Evolutionary conservation across 2,329 filamentous ascomycete species (phyloP), one percentile per base, ranked within the genome.

Genomic region (Colletotrichum shisoi): DNA sequence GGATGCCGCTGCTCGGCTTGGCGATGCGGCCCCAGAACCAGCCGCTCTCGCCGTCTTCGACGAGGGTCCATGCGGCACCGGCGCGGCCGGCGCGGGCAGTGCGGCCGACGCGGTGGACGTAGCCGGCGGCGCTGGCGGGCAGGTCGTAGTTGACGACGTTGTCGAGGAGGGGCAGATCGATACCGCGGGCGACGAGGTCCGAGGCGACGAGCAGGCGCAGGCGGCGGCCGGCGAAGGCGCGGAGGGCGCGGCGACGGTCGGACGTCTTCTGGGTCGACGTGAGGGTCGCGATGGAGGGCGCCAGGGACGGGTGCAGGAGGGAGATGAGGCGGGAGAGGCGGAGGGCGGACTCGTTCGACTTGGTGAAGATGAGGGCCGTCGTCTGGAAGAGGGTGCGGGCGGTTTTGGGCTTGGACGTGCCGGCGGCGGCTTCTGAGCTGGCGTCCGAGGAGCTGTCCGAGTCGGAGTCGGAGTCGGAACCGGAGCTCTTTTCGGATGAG

Each of bases 91-190:
- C 95, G 75, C 94, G 85, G 0, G 94, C 94, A 0, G 94, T 97
- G 63, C 95, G 88, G 44, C 95, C 94, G 1, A 97, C 93, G 46
- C 95, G 90, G 76, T 98, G 95, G 4, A 98, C 89, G 73, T 98
- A 98, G 27, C 89, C 90, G 6, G 90, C 91, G 40, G 93, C 81
- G 73, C 90, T 94, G 4, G 88, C 85, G 0, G 94, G 94, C 58
- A 97, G 84, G 76, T 97, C 94, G 81, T 98, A 98, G 80, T 97
- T 97, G 78, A 98, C 83, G 53, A 98, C 93, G 74, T 96, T 91
- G 42, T 89, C 88, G 53, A 98, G 85, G 53, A 87, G 85, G 0
- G 88, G 87, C 13, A 97, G 84, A 77, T 98, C 94, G 31, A 98
- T 88, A 73, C 94, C 95, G 70, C 94, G 91, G 2, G 93, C 92